These are phyloP conservation scores for Hypomyces rosellus DNA, from an alignment of 2,329 filamentous ascomycete species.

Conservation along the genomic window DNA sequence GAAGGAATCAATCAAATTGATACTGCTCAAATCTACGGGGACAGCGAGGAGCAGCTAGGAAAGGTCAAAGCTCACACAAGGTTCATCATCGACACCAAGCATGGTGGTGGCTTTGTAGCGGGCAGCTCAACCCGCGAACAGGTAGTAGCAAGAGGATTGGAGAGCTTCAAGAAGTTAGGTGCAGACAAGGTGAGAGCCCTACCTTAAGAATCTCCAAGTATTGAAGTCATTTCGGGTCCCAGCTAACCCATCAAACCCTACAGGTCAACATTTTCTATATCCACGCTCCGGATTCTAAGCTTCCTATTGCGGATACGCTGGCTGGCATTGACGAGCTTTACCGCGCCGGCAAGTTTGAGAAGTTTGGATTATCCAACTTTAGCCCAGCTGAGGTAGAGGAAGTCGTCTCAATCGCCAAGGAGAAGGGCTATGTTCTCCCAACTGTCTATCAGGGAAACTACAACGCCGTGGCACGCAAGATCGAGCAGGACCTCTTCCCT, in stretches of 20 bases:
- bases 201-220: no score
- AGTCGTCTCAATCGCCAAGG: constrained; percentile 32
- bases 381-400: constrained; percentile 32
- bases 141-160: neutral
- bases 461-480: constrained; percentile 31
- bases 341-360: constrained; percentile 1
- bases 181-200: neutral
- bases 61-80: neutral
- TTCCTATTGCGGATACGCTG: neutral
- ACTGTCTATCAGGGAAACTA: constrained; percentile 40
- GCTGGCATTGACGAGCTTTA: constrained; percentile 4
- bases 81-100: constrained; percentile 7
- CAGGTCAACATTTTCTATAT: constrained; percentile 8
- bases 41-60: neutral
- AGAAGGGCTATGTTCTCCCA: constrained; percentile 32
- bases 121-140: neutral
- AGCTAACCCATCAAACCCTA: no score
- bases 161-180: neutral
- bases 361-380: constrained; percentile 36
- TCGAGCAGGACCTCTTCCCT: constrained; percentile 34
- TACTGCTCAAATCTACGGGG: constrained; percentile 5
- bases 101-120: neutral
- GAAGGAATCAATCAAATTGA: constrained; percentile 3
- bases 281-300: neutral
- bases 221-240: no score